Evolutionary conservation across 2,329 filamentous ascomycete species (phyloP), one percentile per base, ranked within the genome.

Genomic region (Diaporthe ampelina): DNA sequence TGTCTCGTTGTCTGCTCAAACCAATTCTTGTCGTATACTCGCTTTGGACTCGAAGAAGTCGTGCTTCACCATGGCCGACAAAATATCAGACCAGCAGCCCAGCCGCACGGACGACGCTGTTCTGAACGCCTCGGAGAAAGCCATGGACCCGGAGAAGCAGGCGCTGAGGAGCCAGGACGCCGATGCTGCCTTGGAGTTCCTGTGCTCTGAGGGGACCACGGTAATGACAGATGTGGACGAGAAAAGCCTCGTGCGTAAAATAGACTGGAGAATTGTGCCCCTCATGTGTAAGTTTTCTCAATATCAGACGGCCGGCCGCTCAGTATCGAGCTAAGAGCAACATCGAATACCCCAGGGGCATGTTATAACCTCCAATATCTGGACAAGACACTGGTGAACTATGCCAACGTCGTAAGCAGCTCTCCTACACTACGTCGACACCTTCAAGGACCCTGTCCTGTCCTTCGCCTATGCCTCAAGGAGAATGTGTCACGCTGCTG

Each of bases 341-440:
- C 13, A 6, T 15, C 48, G 7, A 69, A 71, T 17, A 24, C 3
- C 1, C 7, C 50, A 80, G 79, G 79, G 79, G 78, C 78, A n/a
- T 79, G 78, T 37, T 81, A 81, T 37, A 79, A 78, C 63, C 77
- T 81, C 8, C 80, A 81, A 37, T 81, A 80, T 43, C 77, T 81
- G 9, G 80, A 81, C 75, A 81, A 81, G 74, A 80, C 78, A 7
- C 72, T 81, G 52, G 78, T 81, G 43, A 81, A 81, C 61, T 81
- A 81, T 69, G 79, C 80, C 69, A 80, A 80, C 40, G 80, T 81
- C 4, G 40, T 43, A 43, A 43, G 40, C 40, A 43, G 40, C 40
- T 43, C 4, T 2, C 40, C 13, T 17, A 43, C 15, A 43, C 40
- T 19, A 19, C 17, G 40, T 43, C 17, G 15, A 43, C 40, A 2